phyloP scores from a whole-genome alignment of 352 stramenopile genomes.

The Pythium brachiatum region DNA sequence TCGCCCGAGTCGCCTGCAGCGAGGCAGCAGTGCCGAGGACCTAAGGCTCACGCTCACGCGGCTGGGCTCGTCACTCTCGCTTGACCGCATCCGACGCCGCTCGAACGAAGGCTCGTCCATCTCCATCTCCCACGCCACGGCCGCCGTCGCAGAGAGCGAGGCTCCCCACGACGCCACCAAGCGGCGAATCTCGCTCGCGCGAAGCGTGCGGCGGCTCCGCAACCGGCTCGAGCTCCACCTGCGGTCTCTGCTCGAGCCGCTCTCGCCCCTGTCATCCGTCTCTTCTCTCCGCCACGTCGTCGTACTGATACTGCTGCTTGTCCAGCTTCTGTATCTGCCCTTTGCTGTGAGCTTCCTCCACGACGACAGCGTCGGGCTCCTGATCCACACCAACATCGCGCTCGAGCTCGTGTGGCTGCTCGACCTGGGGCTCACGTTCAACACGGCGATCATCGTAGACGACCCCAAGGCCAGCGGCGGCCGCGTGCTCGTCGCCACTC shows the following conservation, averaged over 20 bases:
- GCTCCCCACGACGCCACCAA: not conserved
- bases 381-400: conserved; percentile 2
- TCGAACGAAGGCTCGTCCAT: conserved; percentile 6
- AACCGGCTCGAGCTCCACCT: not conserved
- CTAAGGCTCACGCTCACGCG: conserved; percentile 4
- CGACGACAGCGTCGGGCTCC: not conserved
- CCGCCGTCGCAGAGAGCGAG: not conserved
- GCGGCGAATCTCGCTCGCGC: not conserved
- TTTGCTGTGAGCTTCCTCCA: conserved; percentile 7
- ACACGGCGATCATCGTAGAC: conserved; percentile 5
- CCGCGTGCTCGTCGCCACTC: not conserved
- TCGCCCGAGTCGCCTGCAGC: not conserved
- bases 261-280: not conserved
- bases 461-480: not conserved
- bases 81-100: conserved; percentile 13
- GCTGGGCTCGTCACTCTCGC: conserved; percentile 2
- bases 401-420: conserved; percentile 9
- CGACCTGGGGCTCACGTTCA: conserved; percentile 7
- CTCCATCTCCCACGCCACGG: not conserved
- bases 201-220: not conserved
- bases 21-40: conserved; percentile 9
- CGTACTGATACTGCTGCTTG: not conserved
- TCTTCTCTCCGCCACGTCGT: not conserved
- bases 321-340: conserved; percentile 9
- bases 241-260: not conserved